Evolutionary conservation across 768 basidiomycete species (phyloP), one percentile per base, ranked within the genome.

Genomic region (Hortiboletus campestris): DNA sequence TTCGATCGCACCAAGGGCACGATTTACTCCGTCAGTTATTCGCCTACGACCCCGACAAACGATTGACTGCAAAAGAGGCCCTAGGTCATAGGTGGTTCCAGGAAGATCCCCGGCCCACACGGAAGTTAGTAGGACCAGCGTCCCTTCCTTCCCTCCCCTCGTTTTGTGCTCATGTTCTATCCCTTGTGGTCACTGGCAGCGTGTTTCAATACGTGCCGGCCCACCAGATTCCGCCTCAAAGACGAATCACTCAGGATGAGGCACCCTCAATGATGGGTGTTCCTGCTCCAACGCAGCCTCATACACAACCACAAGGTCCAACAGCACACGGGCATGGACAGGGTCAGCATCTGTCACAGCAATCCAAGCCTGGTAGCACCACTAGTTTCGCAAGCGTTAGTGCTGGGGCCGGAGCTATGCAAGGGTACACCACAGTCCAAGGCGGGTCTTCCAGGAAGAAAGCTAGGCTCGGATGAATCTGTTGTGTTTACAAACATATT

Each of bases 171-270:
- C 17, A 64, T 51, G n/a, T 29, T 25, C 25, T 31, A 8, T n/a
- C 28, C 31, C 8, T 42, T 35, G 22, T 25, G 20, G 44, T 40
- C 17, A 38, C 34, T 42, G 59, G 34, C 58, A 95, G 91, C 64
- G 91, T 89, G 0, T 95, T 96, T 70, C 80, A 86, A 39, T 76
- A 80, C 4, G 78, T 88, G 19, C 76, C 79, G 0, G 65, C 81
- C 1, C 78, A 82, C 49, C 88, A 91, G 59, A 79, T 86, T 13
- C 95, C 94, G 34, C 95, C 95, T 0, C 85, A 86, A 39, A 79
- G 94, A 31, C 84, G 94, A 40, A 95, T 98, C 49, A 90, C 94
- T 2, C 89, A 93, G 65, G 96, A 98, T 67, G 94, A 98, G 38
- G 91, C 89, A 7, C 89, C 90, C 0, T 89, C 88, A 0, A 91